These are phyloP conservation scores for Coniophora puteana DNA, from an alignment of 1,284 basidiomycete species.

Conservation along the genomic window DNA sequence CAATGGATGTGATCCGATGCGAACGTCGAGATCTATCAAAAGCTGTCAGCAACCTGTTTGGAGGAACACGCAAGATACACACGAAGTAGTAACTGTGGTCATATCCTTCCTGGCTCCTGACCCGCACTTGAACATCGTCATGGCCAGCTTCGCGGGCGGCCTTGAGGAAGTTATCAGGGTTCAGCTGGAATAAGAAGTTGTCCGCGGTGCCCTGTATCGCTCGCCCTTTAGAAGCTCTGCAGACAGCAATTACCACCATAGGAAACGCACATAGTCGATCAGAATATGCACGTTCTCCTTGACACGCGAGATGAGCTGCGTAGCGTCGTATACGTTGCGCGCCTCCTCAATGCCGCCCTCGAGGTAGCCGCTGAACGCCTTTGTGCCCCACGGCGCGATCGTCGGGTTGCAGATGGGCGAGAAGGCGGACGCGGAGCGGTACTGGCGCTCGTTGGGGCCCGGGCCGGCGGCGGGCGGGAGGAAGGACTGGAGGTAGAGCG, in stretches of 20 bases:
- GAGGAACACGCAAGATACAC: slow-evolving; percentile 35
- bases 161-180: slow-evolving; percentile 85
- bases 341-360: slow-evolving; percentile 77
- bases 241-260: background rate
- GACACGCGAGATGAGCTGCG: slow-evolving; percentile 69
- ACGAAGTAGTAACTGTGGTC: slow-evolving; percentile 95
- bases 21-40: slow-evolving; percentile 76
- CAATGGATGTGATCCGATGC: slow-evolving; percentile 58
- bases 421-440: slow-evolving; percentile 91
- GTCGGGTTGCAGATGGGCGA: slow-evolving; percentile 91
- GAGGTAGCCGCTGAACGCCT: slow-evolving; percentile 92
- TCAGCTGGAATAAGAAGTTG: slow-evolving; percentile 86
- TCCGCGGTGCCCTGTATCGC: slow-evolving; percentile 72
- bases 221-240: background rate
- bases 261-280: slow-evolving; percentile 71
- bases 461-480: too few relatives aligned
- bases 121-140: slow-evolving; percentile 72
- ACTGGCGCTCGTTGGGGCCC: slow-evolving; percentile 58
- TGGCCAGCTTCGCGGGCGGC: slow-evolving; percentile 74
- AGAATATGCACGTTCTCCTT: slow-evolving; percentile 75
- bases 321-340: slow-evolving; percentile 77
- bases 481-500: slow-evolving; percentile 78
- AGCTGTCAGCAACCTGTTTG: slow-evolving; percentile 73
- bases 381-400: slow-evolving; percentile 87
- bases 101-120: slow-evolving; percentile 85